Evolutionary conservation across 176 grass and related monocot genomes (phyloP), one percentile per base, ranked within the genome.

Genomic region (Themeda triandra): DNA sequence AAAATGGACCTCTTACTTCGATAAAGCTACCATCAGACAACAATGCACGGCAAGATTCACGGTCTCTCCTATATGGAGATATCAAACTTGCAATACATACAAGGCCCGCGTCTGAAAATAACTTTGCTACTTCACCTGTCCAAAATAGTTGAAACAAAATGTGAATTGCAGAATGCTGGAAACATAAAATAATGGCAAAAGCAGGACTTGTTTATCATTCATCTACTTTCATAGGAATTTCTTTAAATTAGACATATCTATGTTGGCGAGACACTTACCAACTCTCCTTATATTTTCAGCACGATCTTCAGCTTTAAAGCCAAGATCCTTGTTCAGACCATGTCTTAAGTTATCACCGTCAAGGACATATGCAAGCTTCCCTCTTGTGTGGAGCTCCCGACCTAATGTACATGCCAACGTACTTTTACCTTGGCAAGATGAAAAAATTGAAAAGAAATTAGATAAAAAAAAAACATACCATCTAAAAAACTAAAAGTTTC

Each of bases 81-180:
- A 99, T 99, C 79, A 99, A 93, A 92, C 96, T 96, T 62, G 96
- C 96, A 89, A 99, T 87, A 69, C 96, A 99, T 10, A 99, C 92
- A 48, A 99, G 67, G 67, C 96, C 93, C 13, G 96, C 96, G 82
- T 99, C 93, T 39, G 96, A 84, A 74, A 99, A 99, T 56, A 99
- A 82, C 71, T 99, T 96, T 80, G 93, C 96, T 65, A 99, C 96
- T 85, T 99, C 96, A 67, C 96, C 96, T 98, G 80, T 62, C 48
- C 66, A 76, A 75, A 86, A 83, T 62, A 40, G 39, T 62, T 87
- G 21, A 65, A 82, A 73, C 35, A 18, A 60, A 65, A 58, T 64
- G 59, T 63, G 69, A 86, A 78, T 14, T 69, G 59, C 23, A 41
- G 31, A 59, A 60, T 45, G 27, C 10, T 45, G 17, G 41, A 41